These are phyloP conservation scores for Cucurbita ficifolia DNA, from an alignment of 306 rosid genomes.

Conservation along the genomic window DNA sequence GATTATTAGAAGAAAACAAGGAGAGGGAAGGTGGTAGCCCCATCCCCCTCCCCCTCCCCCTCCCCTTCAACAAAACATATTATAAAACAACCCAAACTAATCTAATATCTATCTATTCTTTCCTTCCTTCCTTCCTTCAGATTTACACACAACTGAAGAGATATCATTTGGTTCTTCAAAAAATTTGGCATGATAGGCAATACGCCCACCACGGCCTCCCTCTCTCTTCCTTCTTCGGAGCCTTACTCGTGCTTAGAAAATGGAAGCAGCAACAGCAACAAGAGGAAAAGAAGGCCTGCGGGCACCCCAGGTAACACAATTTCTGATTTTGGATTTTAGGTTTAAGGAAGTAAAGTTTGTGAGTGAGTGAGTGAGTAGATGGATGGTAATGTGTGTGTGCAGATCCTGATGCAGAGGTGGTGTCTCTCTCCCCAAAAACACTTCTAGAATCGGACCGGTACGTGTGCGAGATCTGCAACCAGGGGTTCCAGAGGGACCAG, in stretches of 20 bases:
- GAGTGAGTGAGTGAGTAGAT: neutral
- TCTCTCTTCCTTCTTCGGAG: constrained; percentile 51
- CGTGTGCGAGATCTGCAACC: constrained; percentile 99
- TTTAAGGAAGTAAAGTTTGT: neutral
- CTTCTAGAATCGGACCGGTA: constrained; percentile 92
- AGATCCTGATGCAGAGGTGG: constrained; percentile 99
- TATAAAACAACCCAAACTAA: too few relatives aligned
- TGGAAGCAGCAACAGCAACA: constrained; percentile 27
- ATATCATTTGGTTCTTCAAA: neutral
- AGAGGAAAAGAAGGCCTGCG: constrained; percentile 86
- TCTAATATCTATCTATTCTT: neutral
- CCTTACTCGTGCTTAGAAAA: constrained; percentile 58
- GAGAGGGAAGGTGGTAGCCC: constrained; percentile 10
- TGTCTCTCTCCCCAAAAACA: constrained; percentile 89
- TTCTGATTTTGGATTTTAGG: neutral
- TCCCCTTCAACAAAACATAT: neutral
- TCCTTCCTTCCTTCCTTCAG: neutral
- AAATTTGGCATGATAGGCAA: constrained; percentile 41
- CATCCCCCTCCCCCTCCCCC: neutral
- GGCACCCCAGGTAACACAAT: constrained; percentile 72
- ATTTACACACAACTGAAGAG: neutral
- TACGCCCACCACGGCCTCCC: constrained; percentile 24
- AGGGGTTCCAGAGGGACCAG: constrained; percentile 98
- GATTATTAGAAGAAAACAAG: constrained; percentile 24
- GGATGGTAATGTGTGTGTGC: neutral